Evolutionary conservation across 768 basidiomycete species (phyloP), one percentile per base, ranked within the genome.

Genomic region (Lentinus brumalis): DNA sequence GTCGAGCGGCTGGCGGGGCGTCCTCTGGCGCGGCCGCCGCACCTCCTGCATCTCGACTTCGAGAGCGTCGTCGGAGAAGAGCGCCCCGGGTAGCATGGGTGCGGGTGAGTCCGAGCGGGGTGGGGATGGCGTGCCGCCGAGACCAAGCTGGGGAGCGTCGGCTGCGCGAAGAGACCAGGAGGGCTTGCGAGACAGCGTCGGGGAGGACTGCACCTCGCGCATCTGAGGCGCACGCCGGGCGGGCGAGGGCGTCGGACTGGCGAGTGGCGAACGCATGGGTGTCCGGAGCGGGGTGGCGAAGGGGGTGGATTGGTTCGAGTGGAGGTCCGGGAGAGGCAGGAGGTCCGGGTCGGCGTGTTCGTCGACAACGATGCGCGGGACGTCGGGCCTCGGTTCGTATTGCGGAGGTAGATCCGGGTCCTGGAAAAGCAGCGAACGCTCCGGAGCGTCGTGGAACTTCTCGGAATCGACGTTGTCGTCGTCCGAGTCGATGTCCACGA

Each of bases 121-220:
- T 38, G 32, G 60, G 35, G 51, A 42, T 1, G 62, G 50, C 18
- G 60, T 44, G 10, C 4, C 30, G 38, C 54, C 5, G 29, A 70
- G 57, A 3, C 80, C 81, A 35, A 83, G 71, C 9, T 77, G 67
- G 5, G 79, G 78, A 7, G 79, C 76, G 56, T 78, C 78, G 0
- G 76, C 59, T 2, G 79, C 81, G 31, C 80, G 78, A 42, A 76
- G 53, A 1, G 78, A 79, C 81, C 81, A 82, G 16, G 64, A 61
- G 7, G 70, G 70, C 31, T 64, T 66, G 29, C 52, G 61, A 4
- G 63, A 35, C 4, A 60, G 56, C 18, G 63, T 57, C 11, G 66
- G 63, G 18, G 52, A 57, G 9, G 61, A 56, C 26, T 56, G 42
- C 18, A 56, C 31, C 57, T 72, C 71, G 35, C 71, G 66, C 66